Evolutionary conservation across 2,329 filamentous ascomycete genomes (phyloP).

Genomic region (Fusarium nanum): DNA sequence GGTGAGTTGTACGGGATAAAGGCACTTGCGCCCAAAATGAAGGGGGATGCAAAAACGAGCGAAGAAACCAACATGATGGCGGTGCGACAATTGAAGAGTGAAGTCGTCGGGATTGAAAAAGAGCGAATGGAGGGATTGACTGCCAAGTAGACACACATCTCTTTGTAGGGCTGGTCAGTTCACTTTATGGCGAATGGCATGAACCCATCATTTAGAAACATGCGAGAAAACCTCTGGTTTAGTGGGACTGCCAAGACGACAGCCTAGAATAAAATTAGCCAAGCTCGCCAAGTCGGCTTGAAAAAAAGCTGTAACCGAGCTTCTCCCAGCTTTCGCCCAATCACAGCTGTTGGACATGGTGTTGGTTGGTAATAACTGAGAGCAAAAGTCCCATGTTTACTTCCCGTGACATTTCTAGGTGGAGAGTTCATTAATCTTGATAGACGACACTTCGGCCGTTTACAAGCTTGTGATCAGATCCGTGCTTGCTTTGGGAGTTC

Average conservation of each 20-base stretch:
- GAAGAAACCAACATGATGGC: accelerated
- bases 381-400: not conserved
- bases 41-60: not conserved
- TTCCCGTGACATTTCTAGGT: not conserved
- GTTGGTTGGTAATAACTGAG: not conserved
- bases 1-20: not conserved
- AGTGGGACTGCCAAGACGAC: not conserved
- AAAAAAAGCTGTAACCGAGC: not conserved
- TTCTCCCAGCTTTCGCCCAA: not conserved
- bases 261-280: not conserved
- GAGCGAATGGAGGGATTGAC: not conserved
- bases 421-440: not conserved
- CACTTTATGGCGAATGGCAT: not conserved
- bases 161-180: not conserved
- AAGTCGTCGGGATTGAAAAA: not conserved
- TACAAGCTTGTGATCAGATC: not conserved
- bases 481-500: too few relatives aligned
- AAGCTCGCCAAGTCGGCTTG: not conserved
- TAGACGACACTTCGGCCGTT: not conserved
- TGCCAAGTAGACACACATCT: not conserved
- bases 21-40: not conserved
- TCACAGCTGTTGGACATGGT: not conserved
- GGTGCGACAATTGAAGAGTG: not conserved
- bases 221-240: not conserved
- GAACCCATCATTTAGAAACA: not conserved